Evolutionary conservation across 1,284 basidiomycete genomes (phyloP), one percentile per base, ranked within the genome.

Genomic region (Gomphus sp.): DNA sequence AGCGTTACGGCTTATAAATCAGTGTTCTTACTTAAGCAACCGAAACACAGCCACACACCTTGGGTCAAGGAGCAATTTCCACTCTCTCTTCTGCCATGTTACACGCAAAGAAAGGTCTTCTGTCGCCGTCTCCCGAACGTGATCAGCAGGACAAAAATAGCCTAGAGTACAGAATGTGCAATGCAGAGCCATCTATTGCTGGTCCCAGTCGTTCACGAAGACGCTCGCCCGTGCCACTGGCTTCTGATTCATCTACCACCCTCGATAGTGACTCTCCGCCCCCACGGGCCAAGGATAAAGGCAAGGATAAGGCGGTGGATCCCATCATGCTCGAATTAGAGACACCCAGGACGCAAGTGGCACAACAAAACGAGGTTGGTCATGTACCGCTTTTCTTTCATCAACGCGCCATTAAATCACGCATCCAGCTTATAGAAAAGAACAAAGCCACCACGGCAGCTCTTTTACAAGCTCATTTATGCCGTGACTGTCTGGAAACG

Each of bases 401-500:
- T 14, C 41, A 48, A 47, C n/a, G 43, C 31, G 18, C n/a, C 16
- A 33, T 16, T 51, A 44, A 11, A 60, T 5, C 37, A 44, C 39
- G 33, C 8, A 16, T 41, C 34, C 58, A 62, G 61, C 55, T 64
- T 39, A 34, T 44, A 58, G 60, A 52, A 59, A 64, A 60, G 55
- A 60, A 67, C 45, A 61, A 64, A 52, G 68, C 65, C 64, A 70
- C 61, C 55, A 41, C 47, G 12, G 37, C 31, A 53, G 59, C 60
- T 58, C 55, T 54, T 47, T 78, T 82, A n/a, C 80, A 85, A 61
- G 77, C 81, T 0, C 69, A 87, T 22, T 84, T 80, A 7, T 90
- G 87, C 63, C 84, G 88, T 68, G 83, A 90, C 59, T 90, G 88
- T 66, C 73, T 89, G 36, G 86, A 88, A 64, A 72, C 85, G 25